phyloP scores from a whole-genome alignment of 352 stramenopile species.

The Lagenidium sp. region DNA sequence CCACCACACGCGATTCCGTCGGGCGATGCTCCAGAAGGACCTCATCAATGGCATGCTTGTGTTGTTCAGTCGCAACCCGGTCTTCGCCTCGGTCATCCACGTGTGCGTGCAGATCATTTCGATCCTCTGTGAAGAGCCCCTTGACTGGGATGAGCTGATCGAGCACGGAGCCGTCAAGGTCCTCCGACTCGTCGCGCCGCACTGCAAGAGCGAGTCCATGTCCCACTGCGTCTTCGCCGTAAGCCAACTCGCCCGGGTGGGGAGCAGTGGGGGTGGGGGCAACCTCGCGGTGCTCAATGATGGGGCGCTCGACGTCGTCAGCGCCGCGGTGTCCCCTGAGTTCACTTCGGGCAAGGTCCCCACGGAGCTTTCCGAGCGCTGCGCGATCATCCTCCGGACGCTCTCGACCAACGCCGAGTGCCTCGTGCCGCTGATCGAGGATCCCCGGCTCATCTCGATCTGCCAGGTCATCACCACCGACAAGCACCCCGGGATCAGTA shows the following conservation, averaged over 20 bases:
- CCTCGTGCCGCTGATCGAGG: conserved; percentile 35
- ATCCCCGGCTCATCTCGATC: conserved; percentile 44
- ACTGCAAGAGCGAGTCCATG: conserved; percentile 19
- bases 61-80: conserved; percentile 20
- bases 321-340: conserved; percentile 18
- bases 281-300: conserved; percentile 39
- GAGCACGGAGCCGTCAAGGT: conserved; percentile 41
- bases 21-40: conserved; percentile 42
- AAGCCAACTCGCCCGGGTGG: conserved; percentile 50
- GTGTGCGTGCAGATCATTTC: conserved; percentile 60
- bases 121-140: conserved; percentile 51
- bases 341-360: conserved; percentile 9
- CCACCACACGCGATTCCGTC: conserved; percentile 46
- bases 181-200: conserved; percentile 30
- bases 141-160: conserved; percentile 40
- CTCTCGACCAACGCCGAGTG: conserved; percentile 45
- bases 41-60: conserved; percentile 36
- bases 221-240: conserved; percentile 53
- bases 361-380: conserved; percentile 39
- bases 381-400: conserved; percentile 57
- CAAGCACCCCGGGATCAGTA: conserved; percentile 29
- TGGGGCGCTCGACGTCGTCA: conserved; percentile 51
- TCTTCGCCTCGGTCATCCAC: conserved; percentile 30
- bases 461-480: conserved; percentile 25
- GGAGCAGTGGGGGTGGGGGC: conserved; percentile 26